Conservation (phyloP, 2,329 filamentous ascomycete species). For the Penicillium thymicola region DNA sequence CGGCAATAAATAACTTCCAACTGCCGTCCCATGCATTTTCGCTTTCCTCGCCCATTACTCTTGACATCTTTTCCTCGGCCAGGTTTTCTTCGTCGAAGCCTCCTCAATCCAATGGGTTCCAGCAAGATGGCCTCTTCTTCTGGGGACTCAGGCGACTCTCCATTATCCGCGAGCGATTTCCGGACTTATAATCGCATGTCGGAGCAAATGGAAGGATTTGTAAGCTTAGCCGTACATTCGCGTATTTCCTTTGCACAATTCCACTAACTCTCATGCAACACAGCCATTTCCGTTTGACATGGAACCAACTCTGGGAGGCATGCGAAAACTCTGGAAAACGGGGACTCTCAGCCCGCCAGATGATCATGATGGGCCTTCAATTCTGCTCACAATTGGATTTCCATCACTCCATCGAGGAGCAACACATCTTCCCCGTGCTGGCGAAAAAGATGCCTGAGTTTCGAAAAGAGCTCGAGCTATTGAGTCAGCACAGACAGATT, state of each 20-base stretch:
- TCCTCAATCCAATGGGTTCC: conserved; percentile 4
- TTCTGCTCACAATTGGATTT: conserved; percentile 68
- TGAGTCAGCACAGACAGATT: conserved; percentile 74
- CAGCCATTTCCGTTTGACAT: conserved; percentile 70
- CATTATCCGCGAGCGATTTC: conserved; percentile 66
- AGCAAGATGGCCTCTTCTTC: neutral
- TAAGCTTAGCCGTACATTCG: conserved; percentile 39
- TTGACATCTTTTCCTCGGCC: conserved; percentile 4
- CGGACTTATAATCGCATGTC: conserved; percentile 68
- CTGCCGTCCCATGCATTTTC: conserved; percentile 21
- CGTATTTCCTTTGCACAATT: neutral
- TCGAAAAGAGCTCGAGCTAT: conserved; percentile 59
- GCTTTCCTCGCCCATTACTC: conserved; percentile 3
- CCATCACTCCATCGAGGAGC: conserved; percentile 83
- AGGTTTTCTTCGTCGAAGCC: neutral
- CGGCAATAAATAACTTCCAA: conserved; percentile 15
- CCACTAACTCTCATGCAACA: conserved; percentile 53
- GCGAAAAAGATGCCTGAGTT: conserved; percentile 79
- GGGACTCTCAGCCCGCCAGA: conserved; percentile 64
- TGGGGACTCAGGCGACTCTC: conserved; percentile 19
- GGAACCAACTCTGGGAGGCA: conserved; percentile 67
- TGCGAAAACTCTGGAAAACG: conserved; percentile 56
- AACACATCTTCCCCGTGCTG: conserved; percentile 73
- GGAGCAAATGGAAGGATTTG: conserved; percentile 71
- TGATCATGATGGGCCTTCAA: conserved; percentile 64